Base-by-base conservation (phyloP, 257 asterid species). In the Solanum infundibuliforme region DNA sequence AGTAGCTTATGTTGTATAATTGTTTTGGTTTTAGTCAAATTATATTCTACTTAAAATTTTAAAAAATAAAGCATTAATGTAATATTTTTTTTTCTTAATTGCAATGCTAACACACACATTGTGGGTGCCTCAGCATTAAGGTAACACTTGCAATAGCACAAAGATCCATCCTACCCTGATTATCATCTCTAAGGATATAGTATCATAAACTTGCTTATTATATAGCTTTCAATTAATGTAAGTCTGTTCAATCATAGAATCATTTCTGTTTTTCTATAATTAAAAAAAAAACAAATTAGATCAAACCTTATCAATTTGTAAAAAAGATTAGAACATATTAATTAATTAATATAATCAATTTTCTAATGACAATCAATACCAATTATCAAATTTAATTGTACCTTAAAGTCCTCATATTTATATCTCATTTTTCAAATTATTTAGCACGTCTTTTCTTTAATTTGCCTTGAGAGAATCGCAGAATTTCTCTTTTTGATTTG, bases 401-500 rank as follows among this genome's bases (percentile, higher is more conserved):
- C 12, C 12, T 58, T 58, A 58, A 58, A 58, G 1, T 58, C 25
- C 27, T 58, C 68, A 21, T 58, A 58, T 21, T 58, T 23, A 1
- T 58, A 58, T 21, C 27, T 58, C 2, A 20, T 21, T 58, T 21
- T 58, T 3, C 27, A 58, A 58, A 8, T 21, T 0, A 21, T 21
- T 58, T 58, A 8, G 1, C 0, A 58, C 0, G 12, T 52, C 3
- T 52, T 52, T 18, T 16, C 2, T 52, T 52, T 52, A 52, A 20
- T 55, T 55, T 55, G 25, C 25, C 2, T 55, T 3, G 25, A 55
- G 65, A 55, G 65, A 6, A 55, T 16, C 1, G 2, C 1, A 55
- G 0, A 6, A 1, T 18, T 20, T 55, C 4, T 55, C n/a, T 55
- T 6, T 10, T 55, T 55, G 0, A 20, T 3, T 0, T 18, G 5